A percentile compares a stretch with the other conserved stretches of the same genome.
These are phyloP conservation scores for Podosphaera fusca DNA, from an alignment of 2,329 filamentous ascomycete species.

Conservation along the genomic window DNA sequence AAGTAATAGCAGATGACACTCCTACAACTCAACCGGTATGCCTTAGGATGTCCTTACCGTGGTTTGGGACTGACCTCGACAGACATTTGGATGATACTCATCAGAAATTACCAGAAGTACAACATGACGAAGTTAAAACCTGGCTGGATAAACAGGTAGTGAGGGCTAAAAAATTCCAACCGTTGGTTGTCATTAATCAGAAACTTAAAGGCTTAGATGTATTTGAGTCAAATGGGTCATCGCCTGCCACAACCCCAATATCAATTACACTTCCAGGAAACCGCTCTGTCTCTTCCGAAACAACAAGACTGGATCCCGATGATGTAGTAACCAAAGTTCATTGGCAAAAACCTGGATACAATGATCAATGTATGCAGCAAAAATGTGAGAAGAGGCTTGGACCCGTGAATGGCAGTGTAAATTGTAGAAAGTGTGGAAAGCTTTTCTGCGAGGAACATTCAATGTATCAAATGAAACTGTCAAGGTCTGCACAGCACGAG, in stretches of 20 bases:
- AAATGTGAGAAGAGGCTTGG: conserved; percentile 62
- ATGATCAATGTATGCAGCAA: conserved; percentile 72
- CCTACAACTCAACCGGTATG: conserved; percentile 64
- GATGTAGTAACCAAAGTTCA: conserved; percentile 71
- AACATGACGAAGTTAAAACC: conserved; percentile 56
- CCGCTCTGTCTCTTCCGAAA: conserved; percentile 15
- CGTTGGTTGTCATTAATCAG: conserved; percentile 49
- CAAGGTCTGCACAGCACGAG: conserved; percentile 69
- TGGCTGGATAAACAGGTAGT: conserved; percentile 58
- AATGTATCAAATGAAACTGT: conserved; percentile 99
- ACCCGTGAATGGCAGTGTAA: conserved; percentile 59
- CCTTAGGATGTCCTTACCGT: conserved; percentile 2
- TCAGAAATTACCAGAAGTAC: conserved; percentile 45
- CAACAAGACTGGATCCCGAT: conserved; percentile 42
- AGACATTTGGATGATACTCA: conserved; percentile 55
- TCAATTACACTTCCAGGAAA: conserved; percentile 18
- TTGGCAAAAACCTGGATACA: conserved; percentile 58
- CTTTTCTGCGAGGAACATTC: conserved; percentile 95
- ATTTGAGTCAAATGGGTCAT: conserved; percentile 47
- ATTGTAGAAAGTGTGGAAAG: conserved; percentile 80
- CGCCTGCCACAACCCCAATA: conserved; percentile 15
- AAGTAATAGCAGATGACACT: conserved; percentile 48
- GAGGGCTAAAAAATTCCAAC: conserved; percentile 54
- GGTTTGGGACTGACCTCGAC: conserved; percentile 12
- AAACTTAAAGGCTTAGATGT: conserved; percentile 54